Conservation (phyloP, 306 rosid species). For the Cucurbita pepo region DNA sequence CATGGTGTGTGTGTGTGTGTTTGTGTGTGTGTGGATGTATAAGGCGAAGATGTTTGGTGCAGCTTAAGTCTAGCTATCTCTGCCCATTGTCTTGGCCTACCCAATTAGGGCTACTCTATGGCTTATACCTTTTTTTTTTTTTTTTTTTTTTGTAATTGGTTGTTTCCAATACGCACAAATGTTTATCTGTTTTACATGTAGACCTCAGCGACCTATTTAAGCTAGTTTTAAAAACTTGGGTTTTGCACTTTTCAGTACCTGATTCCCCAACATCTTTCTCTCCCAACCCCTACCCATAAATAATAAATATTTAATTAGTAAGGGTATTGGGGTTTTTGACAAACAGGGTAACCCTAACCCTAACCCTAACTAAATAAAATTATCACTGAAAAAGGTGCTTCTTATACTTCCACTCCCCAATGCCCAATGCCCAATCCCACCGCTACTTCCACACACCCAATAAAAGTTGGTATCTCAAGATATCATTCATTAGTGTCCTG, state of each 20-base stretch:
- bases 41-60: background rate
- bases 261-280: constrained; percentile 5
- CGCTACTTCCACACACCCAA: background rate
- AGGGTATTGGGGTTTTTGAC: background rate
- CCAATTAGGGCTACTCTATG: background rate
- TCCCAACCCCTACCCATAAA: background rate
- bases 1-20: too few species aligned
- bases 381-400: constrained; percentile 3
- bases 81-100: background rate
- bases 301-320: background rate
- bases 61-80: background rate
- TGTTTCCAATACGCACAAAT: background rate
- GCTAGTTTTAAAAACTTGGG: constrained; percentile 1
- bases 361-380: background rate
- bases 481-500: background rate
- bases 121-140: background rate
- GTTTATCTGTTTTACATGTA: background rate
- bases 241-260: constrained; percentile 8
- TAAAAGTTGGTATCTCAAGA: background rate
- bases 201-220: background rate
- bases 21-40: too few species aligned
- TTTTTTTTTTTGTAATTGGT: background rate
- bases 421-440: background rate
- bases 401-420: background rate
- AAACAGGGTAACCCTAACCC: background rate